Conservation (phyloP, 192 early-diverging fungal species). For the Phlyctochytrium planicorne region DNA sequence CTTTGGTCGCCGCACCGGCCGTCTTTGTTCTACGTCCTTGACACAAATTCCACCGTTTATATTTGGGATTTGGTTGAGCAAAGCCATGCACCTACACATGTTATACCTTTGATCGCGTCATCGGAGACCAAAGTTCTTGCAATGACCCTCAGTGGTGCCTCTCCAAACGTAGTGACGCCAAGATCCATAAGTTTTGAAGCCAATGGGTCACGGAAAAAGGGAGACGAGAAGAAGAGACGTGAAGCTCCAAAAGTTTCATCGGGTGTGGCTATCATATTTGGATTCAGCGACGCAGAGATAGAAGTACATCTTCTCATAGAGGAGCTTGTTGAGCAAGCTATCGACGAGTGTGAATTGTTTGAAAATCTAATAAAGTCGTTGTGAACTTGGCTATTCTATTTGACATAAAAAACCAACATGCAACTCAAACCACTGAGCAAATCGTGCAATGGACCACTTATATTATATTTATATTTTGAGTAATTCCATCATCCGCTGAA, state of each 20-base stretch:
- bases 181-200: too few relatives aligned
- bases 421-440: too few relatives aligned
- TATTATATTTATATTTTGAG: too few relatives aligned
- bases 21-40: conserved; percentile 44
- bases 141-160: conserved; percentile 4
- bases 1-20: conserved; percentile 50
- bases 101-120: conserved; percentile 17
- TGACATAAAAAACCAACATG: too few relatives aligned
- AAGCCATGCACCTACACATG: conserved; percentile 23
- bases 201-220: too few relatives aligned
- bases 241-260: conserved; percentile 14
- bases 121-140: not conserved
- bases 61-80: conserved; percentile 47
- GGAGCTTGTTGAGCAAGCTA: conserved; percentile 33
- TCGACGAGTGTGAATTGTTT: conserved; percentile 38
- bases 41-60: conserved; percentile 23
- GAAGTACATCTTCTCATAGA: conserved; percentile 33
- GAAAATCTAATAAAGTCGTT: conserved; percentile 3
- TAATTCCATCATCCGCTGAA: too few relatives aligned
- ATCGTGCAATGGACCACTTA: too few relatives aligned
- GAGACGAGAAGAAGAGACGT: too few relatives aligned
- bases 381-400: too few relatives aligned
- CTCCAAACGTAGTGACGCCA: too few relatives aligned
- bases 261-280: conserved; percentile 31
- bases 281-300: conserved; percentile 31